Percentiles rank a stretch among this genome's conserved stretches.
Conservation (phyloP, 169 alveolate genomes). For the Eimeria praecox region DNA sequence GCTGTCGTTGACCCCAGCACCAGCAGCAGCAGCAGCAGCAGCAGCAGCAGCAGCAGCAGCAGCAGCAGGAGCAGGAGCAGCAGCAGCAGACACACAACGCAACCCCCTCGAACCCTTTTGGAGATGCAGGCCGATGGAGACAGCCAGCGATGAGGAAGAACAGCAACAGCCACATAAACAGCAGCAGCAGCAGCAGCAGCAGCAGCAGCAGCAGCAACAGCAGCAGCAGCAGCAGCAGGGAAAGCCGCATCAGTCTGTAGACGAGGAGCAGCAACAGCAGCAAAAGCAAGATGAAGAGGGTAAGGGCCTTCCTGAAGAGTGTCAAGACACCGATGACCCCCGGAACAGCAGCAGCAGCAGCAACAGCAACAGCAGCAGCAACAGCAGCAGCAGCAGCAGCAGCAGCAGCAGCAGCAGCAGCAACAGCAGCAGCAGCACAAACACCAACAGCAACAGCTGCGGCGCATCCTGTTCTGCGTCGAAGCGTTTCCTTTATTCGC, state of each 20-base stretch:
- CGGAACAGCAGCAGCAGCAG: neutral
- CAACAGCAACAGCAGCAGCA: neutral
- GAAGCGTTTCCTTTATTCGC: neutral
- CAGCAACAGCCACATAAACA: constrained; percentile 66
- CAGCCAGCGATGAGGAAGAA: neutral
- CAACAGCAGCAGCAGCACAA: constrained; percentile 23
- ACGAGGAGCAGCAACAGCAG: constrained; percentile 54
- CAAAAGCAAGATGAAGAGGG: constrained; percentile 1
- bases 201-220: constrained; percentile 64
- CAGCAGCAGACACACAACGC: neutral
- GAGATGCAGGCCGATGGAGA: neutral
- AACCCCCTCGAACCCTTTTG: constrained; percentile 28
- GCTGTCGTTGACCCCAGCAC: neutral
- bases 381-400: neutral
- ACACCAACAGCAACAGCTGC: constrained; percentile 11
- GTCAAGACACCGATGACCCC: neutral
- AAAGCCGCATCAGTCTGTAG: too few relatives aligned
- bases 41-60: constrained; percentile 29
- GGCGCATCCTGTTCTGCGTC: neutral
- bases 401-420: neutral
- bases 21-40: constrained; percentile 55
- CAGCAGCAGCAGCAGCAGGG: constrained; percentile 19
- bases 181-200: constrained; percentile 13
- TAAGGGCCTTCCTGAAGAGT: neutral
- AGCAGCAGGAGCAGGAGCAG: constrained; percentile 7